These are phyloP conservation scores for Adansonia gregorii DNA, from an alignment of 441 rosid genomes.

Conservation along the genomic window DNA sequence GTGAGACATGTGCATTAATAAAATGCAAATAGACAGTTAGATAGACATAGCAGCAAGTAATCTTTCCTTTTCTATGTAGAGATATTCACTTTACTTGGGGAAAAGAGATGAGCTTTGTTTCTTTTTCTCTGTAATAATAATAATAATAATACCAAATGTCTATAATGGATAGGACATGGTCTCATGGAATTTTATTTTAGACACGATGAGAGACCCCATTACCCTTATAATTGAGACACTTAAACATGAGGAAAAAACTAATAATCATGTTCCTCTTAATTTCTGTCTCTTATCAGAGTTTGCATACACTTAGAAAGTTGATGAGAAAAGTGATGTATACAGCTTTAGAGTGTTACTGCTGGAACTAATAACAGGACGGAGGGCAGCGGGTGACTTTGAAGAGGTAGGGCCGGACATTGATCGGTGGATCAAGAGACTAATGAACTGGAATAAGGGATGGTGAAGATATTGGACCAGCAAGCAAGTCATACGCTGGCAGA, in stretches of 20 bases:
- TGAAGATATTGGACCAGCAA: slow-evolving; percentile 63
- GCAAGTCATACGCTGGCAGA: slow-evolving; percentile 46
- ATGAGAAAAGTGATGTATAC: slow-evolving; percentile 90
- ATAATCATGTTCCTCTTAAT: not conserved
- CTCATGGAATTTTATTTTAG: too few relatives aligned
- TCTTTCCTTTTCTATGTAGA: not conserved
- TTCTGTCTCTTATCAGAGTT: slow-evolving; percentile 50
- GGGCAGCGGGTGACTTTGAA: slow-evolving; percentile 79
- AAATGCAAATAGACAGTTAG: slow-evolving; percentile 8
- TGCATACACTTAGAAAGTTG: slow-evolving; percentile 79
- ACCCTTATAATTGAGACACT: not conserved
- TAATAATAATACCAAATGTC: too few relatives aligned
- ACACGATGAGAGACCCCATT: not conserved
- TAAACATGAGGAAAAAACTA: not conserved
- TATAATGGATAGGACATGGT: too few relatives aligned
- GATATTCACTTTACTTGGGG: not conserved
- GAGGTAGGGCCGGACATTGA: slow-evolving; percentile 89
- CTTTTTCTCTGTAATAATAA: not conserved
- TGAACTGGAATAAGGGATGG: slow-evolving; percentile 63
- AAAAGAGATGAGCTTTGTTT: not conserved
- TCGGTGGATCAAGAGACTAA: slow-evolving; percentile 70
- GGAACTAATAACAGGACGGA: slow-evolving; percentile 74
- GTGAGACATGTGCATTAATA: slow-evolving; percentile 6
- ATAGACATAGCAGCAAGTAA: not conserved
- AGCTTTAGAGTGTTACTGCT: slow-evolving; percentile 83